Conservation (phyloP, 2,329 filamentous ascomycete species). For the Paramyrothecium roridum region DNA sequence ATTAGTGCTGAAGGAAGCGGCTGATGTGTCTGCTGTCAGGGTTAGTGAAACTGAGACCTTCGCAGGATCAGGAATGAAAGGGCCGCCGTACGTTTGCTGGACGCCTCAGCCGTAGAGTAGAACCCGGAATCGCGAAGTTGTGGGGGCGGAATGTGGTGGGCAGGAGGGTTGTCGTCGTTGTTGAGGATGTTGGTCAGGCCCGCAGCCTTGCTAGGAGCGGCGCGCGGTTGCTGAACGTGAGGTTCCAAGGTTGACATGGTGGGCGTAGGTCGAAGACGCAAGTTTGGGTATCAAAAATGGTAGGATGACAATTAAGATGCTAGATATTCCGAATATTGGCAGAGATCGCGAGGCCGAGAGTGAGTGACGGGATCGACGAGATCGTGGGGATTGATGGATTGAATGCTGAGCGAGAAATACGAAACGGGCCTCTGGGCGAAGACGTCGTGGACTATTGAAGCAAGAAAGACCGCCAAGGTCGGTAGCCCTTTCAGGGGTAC, state of each 20-base stretch:
- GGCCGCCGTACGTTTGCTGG: slow-evolving; percentile 35
- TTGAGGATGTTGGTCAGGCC: slow-evolving; percentile 37
- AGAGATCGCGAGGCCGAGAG: not conserved
- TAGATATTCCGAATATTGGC: not conserved
- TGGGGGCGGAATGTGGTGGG: slow-evolving; percentile 20
- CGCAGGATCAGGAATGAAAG: not conserved
- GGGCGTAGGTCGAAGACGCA: not conserved
- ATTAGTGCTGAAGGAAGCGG: slow-evolving; percentile 34
- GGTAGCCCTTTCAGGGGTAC: not conserved
- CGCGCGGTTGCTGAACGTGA: slow-evolving; percentile 19
- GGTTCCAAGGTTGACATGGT: slow-evolving; percentile 20
- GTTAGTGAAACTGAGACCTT: slow-evolving; percentile 11
- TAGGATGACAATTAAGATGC: not conserved
- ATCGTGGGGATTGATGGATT: not conserved
- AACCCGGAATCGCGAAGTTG: slow-evolving; percentile 39
- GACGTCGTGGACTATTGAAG: too few relatives aligned
- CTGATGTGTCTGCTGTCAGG: slow-evolving; percentile 29
- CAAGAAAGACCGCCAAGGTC: not conserved
- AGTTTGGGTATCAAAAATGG: not conserved
- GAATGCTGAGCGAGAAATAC: not conserved
- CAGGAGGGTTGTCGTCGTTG: slow-evolving; percentile 25
- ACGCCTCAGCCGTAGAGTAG: slow-evolving; percentile 39
- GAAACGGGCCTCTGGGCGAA: not conserved
- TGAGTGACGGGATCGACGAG: not conserved
- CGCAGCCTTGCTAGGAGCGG: slow-evolving; percentile 27